Evolutionary conservation across 2,329 filamentous ascomycete genomes (phyloP).

Genomic region (Coniochaeta prunicola): DNA sequence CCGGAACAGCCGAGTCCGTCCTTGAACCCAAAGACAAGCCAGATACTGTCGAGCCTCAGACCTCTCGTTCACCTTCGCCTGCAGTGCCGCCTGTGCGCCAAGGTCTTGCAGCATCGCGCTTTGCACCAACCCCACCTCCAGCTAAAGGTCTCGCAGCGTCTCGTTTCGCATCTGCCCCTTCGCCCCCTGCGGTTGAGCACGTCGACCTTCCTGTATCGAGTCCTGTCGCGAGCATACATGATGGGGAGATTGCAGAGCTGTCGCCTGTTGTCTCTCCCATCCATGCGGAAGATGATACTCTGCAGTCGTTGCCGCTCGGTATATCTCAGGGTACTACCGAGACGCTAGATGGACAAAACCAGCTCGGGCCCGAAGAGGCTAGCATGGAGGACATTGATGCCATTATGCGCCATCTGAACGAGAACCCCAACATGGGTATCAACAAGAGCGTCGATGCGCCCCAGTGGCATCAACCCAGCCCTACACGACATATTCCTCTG

Average conservation of each 20-base stretch:
- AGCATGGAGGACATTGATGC: conserved; percentile 85
- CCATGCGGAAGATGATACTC: conserved; percentile 21
- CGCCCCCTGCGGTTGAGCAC: conserved; percentile 18
- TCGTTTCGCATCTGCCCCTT: conserved; percentile 33
- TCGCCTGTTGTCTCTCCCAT: conserved; percentile 15
- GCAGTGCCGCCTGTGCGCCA: conserved; percentile 5
- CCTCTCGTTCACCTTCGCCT: background rate
- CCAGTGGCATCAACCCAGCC: conserved; percentile 38
- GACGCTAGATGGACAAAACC: conserved; percentile 9
- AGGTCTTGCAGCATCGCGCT: conserved; percentile 23
- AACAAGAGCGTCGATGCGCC: conserved; percentile 50
- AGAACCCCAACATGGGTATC: conserved; percentile 66
- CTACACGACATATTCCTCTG: conserved; percentile 27
- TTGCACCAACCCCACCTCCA: conserved; percentile 22
- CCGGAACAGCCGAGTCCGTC: conserved; percentile 13
- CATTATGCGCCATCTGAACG: conserved; percentile 80
- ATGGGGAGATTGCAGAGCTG: conserved; percentile 9
- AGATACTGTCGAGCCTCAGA: background rate
- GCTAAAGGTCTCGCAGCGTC: conserved; percentile 37
- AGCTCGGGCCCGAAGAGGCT: conserved; percentile 23
- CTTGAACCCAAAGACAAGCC: background rate
- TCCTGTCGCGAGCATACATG: conserved; percentile 7
- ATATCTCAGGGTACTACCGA: conserved; percentile 18
- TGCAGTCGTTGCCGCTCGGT: conserved; percentile 15
- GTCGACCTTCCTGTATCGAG: conserved; percentile 13